phyloP scores from a whole-genome alignment of 192 early-diverging fungal genomes.

The Coemansia sp. region DNA sequence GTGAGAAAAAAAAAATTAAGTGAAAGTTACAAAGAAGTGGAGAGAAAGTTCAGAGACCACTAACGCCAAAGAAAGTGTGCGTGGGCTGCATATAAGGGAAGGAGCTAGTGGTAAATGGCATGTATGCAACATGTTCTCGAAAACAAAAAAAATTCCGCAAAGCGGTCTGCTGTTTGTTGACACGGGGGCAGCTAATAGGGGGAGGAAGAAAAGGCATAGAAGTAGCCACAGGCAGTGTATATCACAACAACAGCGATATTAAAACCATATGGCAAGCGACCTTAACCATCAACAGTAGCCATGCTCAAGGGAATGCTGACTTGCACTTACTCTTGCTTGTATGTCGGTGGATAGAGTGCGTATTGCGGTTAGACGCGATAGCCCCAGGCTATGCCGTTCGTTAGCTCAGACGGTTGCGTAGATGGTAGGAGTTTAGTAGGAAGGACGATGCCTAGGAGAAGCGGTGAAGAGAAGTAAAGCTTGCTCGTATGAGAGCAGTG shows the following conservation, averaged over 20 bases:
- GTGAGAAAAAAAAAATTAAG: background rate
- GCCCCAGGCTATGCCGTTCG: background rate
- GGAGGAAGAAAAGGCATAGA: background rate
- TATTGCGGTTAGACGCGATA: background rate
- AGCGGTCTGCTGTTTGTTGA: constrained; percentile 16
- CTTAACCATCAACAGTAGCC: too few relatives aligned
- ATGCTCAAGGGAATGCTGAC: background rate
- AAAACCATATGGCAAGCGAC: too few relatives aligned
- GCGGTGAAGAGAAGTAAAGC: background rate
- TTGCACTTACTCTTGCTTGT: background rate
- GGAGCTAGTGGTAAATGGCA: background rate
- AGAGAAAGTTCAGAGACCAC: background rate
- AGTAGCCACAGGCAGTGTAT: constrained; percentile 12
- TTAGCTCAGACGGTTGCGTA: background rate
- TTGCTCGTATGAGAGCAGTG: background rate
- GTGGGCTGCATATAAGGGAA: background rate
- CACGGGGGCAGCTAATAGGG: constrained; percentile 8
- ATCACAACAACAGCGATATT: constrained; percentile 5
- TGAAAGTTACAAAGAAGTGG: background rate
- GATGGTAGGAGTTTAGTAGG: background rate
- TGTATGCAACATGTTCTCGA: background rate
- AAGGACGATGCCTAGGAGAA: background rate
- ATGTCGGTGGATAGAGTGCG: background rate
- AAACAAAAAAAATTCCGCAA: constrained; percentile 1
- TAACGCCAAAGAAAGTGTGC: background rate